Evolutionary conservation across 768 basidiomycete genomes (phyloP), one percentile per base, ranked within the genome.

Genomic region (Pisolithus orientalis): DNA sequence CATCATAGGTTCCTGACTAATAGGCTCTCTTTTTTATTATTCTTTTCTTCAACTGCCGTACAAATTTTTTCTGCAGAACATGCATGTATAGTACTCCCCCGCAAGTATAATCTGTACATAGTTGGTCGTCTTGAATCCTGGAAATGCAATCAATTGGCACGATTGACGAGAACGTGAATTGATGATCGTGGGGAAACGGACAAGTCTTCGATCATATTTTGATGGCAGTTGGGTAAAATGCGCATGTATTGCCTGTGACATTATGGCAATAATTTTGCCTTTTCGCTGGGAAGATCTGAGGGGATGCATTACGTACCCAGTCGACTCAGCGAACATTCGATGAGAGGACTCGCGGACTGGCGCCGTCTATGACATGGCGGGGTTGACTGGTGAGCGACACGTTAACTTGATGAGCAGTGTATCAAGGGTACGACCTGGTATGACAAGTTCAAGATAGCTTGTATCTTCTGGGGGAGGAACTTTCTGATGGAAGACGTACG

Each of bases 11-110:
- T 52, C 43, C 62, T 17, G 17, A 42, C 6, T 42, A 25, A 17
- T 25, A 34, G 34, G 34, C 37, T 13, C 43, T 47, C 16, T 29
- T 53, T 69, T 65, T 67, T 67, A 59, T 55, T 65, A 63, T 62
- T 61, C 59, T 63, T 67, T 32, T 25, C 59, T 53, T 58, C 58
- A 69, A 43, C 44, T 28, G 27, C 27, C 62, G 66, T 67, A 67
- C 59, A 69, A 57, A 55, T 57, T 67, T 67, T 21, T 65, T 59
- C 52, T 69, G 69, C 65, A 67, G 66, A 65, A 67, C 66, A 69
- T 69, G 60, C 66, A 65, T 69, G 67, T 67, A 69, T 64, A 65
- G 64, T 69, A 67, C 63, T 47, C 14, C 24, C 27, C 43, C 49
- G 44, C 44, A 45, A 28, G 56, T 58, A 47, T 67, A 69, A 67